Evolutionary conservation across 176 grass and related monocot genomes (phyloP), one percentile per base, ranked within the genome.

Genomic region (Tuctoria greenei): DNA sequence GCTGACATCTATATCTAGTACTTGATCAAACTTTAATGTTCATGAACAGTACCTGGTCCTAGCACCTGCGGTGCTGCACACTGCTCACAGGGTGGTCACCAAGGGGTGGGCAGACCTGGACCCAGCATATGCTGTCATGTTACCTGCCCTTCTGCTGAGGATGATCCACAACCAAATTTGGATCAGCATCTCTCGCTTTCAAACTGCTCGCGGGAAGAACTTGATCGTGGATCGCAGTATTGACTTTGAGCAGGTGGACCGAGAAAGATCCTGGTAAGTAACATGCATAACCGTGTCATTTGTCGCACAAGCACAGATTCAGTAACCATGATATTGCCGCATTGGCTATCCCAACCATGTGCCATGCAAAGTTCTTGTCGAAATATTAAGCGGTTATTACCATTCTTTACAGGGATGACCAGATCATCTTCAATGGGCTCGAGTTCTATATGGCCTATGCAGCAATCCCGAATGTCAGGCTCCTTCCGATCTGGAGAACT

Each of bases 111-210:
- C 40, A 37, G 77, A 82, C 73, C 15, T 79, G 0, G 88, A 93
- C 69, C 26, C 69, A 7, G 35, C 49, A 0, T 93, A 93, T n/a
- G 8, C 74, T n/a, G 11, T 15, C 40, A 50, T 97, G 25, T 49
- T 93, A 4, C 90, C 90, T 6, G 73, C 76, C 10, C 38, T 97
- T 41, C 62, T 97, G 39, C 18, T 90, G 52, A 90, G 93, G 87
- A 88, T 97, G 85, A 69, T 91, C 58, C 93, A 97, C 60, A 91
- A 88, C 77, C 93, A 97, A 72, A 81, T 97, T 34, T 97, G 90
- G 90, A 97, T 93, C 31, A 93, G 83, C 77, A 42, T 91, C 60
- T 84, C 91, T 4, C 86, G 91, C 45, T 91, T 91, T 71, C 94
- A 91, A 61, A 93, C 80, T 4, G 90, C 94, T 42, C 81, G 91